Conservation (phyloP, 306 rosid species). For the Gastrolobium villosum region DNA sequence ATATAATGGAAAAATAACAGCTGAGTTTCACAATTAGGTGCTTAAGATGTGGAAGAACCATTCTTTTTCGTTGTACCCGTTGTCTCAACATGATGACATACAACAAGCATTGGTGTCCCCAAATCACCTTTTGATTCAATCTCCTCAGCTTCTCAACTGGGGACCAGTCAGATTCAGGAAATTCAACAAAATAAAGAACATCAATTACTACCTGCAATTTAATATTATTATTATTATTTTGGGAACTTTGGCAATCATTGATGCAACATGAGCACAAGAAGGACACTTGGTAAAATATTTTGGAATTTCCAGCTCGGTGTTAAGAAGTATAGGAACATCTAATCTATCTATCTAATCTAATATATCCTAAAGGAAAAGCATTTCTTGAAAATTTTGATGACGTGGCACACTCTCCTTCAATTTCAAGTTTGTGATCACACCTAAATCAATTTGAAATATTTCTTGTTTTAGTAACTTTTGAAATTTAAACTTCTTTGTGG, state of each 20-base stretch:
- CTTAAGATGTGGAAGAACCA: slow-evolving; percentile 26
- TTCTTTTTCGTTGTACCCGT: slow-evolving; percentile 45
- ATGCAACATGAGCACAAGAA: background rate
- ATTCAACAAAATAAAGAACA: slow-evolving; percentile 13
- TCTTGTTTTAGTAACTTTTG: no score
- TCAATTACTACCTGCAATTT: background rate
- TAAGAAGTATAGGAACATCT: background rate
- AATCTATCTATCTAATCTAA: no score
- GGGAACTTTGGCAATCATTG: slow-evolving; percentile 29
- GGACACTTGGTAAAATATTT: background rate
- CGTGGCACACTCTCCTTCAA: no score
- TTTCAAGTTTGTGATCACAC: no score
- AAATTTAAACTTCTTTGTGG: no score
- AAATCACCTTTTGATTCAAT: slow-evolving; percentile 43
- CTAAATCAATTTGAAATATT: no score
- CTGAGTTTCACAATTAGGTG: slow-evolving; percentile 28
- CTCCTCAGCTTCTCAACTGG: slow-evolving; percentile 21
- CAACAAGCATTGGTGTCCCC: slow-evolving; percentile 20
- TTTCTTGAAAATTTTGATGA: no score
- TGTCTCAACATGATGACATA: slow-evolving; percentile 19
- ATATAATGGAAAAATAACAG: slow-evolving; percentile 1
- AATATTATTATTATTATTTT: no score
- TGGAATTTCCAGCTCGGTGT: slow-evolving; percentile 18
- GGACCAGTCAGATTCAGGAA: slow-evolving; percentile 38
- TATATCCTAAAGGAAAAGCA: no score